A percentile compares a stretch with the other conserved stretches of the same genome.
phyloP scores from a whole-genome alignment of 73 alveolate genomes.

The Paramecium tetraurelia region DNA sequence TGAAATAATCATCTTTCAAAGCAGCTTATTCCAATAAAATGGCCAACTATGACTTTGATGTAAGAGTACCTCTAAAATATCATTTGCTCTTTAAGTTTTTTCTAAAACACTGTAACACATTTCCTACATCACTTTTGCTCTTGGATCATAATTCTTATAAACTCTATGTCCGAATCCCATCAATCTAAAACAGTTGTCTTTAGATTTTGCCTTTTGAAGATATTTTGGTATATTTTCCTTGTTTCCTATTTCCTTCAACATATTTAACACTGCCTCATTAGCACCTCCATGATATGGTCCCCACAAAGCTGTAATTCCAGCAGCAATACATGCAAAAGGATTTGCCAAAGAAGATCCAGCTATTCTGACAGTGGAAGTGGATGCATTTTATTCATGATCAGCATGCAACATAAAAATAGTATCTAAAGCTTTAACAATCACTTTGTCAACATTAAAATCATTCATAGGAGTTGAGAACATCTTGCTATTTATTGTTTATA shows the following conservation, averaged over 20 bases:
- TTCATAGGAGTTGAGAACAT: conserved; percentile 90
- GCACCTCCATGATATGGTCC: conserved; percentile 99
- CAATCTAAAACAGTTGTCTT: conserved; percentile 75
- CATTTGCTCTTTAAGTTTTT: conserved; percentile 44
- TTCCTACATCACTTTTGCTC: conserved; percentile 61
- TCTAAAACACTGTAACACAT: conserved; percentile 58
- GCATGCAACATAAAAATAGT: conserved; percentile 84
- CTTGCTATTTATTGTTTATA: background rate
- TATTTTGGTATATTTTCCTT: conserved; percentile 69
- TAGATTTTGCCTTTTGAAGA: conserved; percentile 78
- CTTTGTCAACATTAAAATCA: conserved; percentile 69
- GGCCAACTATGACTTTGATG: conserved; percentile 61
- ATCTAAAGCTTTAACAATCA: conserved; percentile 84
- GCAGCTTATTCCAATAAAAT: conserved; percentile 81
- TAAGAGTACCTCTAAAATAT: conserved; percentile 41
- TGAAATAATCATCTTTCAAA: conserved; percentile 85
- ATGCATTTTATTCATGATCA: conserved; percentile 96
- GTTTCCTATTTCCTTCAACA: conserved; percentile 81
- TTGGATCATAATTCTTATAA: conserved; percentile 79
- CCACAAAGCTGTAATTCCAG: conserved; percentile 97
- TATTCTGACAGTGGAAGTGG: conserved; percentile 96
- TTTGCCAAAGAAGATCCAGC: conserved; percentile 97
- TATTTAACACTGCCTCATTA: conserved; percentile 87
- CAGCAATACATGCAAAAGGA: conserved; percentile 98
- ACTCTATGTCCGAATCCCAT: conserved; percentile 99